A percentile compares a stretch with the other conserved stretches of the same genome.
Conservation (phyloP, 2,329 filamentous ascomycete genomes). For the Fusarium buxicola region DNA sequence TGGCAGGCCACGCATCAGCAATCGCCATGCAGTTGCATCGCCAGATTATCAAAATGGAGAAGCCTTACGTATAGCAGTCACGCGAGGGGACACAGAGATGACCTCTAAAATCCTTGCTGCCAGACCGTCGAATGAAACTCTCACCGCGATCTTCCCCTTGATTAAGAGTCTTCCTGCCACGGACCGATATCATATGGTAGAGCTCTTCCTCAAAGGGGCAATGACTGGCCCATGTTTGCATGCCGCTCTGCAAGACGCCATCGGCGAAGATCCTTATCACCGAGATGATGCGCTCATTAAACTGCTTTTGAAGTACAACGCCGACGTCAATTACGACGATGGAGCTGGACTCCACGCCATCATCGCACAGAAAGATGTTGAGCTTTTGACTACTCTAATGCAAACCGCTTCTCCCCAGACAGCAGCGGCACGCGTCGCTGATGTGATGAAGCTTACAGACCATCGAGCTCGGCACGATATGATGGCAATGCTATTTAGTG, state of each 20-base stretch:
- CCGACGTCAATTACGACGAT: conserved; percentile 66
- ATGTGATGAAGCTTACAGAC: conserved; percentile 60
- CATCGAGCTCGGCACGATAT: conserved; percentile 59
- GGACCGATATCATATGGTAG: conserved; percentile 61
- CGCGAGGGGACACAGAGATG: conserved; percentile 58
- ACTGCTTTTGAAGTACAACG: conserved; percentile 63
- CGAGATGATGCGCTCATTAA: conserved; percentile 65
- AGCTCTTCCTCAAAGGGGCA: conserved; percentile 62
- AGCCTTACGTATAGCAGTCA: conserved; percentile 62
- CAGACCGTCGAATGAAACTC: conserved; percentile 60
- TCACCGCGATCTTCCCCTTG: conserved; percentile 62
- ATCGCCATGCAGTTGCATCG: conserved; percentile 63
- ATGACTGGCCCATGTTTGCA: conserved; percentile 61
- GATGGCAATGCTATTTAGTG: conserved; percentile 58
- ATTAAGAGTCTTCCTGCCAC: conserved; percentile 56
- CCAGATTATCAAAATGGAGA: conserved; percentile 64
- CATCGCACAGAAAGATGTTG: conserved; percentile 60
- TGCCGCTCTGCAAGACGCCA: conserved; percentile 63
- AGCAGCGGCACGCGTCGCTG: conserved; percentile 60
- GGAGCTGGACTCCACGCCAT: conserved; percentile 62
- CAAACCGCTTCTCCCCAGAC: conserved; percentile 60
- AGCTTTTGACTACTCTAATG: conserved; percentile 59
- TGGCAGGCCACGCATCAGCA: conserved; percentile 47
- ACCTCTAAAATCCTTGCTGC: conserved; percentile 59
- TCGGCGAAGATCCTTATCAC: conserved; percentile 59